A percentile compares a stretch with the other conserved stretches of the same genome.
Evolutionary conservation across 768 basidiomycete species (phyloP).

Genomic region (Termitomyces sp.): DNA sequence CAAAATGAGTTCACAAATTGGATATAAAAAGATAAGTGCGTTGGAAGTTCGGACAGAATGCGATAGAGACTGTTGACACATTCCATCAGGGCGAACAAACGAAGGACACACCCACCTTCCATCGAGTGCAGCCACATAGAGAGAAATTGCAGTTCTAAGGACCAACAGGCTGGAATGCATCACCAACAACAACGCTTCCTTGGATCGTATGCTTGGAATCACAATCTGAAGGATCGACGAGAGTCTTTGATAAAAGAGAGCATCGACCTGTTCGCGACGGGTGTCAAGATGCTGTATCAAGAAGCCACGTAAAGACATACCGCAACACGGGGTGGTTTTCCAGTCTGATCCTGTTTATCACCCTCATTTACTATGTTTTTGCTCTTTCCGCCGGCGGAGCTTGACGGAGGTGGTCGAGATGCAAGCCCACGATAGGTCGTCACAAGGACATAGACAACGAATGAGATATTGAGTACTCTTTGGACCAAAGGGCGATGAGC

Average conservation of each 20-base stretch:
- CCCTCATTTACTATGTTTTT: constrained; percentile 33
- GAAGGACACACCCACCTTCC: constrained; percentile 60
- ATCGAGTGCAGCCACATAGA: constrained; percentile 93
- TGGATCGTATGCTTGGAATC: constrained; percentile 80
- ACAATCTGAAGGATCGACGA: constrained; percentile 78
- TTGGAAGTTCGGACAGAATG: neutral
- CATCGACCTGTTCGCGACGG: constrained; percentile 65
- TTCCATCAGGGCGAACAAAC: neutral
- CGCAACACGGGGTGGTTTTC: constrained; percentile 60
- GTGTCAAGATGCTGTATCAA: constrained; percentile 1
- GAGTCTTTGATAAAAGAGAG: constrained; percentile 83
- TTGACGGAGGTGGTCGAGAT: constrained; percentile 32
- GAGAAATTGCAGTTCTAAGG: constrained; percentile 84
- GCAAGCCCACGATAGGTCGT: constrained; percentile 60
- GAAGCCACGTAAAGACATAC: constrained; percentile 30
- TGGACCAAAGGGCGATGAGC: constrained; percentile 71
- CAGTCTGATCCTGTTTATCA: constrained; percentile 18
- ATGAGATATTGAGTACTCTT: constrained; percentile 61
- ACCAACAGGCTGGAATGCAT: constrained; percentile 90
- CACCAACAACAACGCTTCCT: constrained; percentile 82
- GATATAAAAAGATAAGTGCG: neutral
- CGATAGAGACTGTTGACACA: neutral
- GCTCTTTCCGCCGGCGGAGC: constrained; percentile 35
- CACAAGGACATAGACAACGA: constrained; percentile 68
- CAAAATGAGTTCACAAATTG: neutral